A percentile compares a stretch with the other conserved stretches of the same genome.
Evolutionary conservation across 257 asterid species (phyloP).

Genomic region (Solanum medicagineum): DNA sequence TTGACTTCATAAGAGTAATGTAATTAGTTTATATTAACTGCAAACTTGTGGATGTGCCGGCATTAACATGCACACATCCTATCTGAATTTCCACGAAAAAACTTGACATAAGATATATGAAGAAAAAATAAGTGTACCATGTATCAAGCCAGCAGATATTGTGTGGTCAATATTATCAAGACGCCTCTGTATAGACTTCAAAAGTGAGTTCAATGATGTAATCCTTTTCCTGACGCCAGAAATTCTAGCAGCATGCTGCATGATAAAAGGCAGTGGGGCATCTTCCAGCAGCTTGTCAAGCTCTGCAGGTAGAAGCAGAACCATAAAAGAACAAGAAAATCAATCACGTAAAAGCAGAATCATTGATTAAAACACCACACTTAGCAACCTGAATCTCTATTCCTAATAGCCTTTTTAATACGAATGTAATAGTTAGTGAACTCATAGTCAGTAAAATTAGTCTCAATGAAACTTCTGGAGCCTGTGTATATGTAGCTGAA

Average conservation of each 20-base stretch:
- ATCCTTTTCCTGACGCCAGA: conserved; percentile 85
- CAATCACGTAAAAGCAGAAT: neutral
- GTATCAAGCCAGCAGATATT: conserved; percentile 45
- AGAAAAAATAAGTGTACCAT: conserved; percentile 27
- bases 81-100: neutral
- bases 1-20: too few species aligned
- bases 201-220: conserved; percentile 54
- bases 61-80: neutral
- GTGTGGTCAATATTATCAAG: conserved; percentile 80
- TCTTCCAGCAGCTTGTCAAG: conserved; percentile 88
- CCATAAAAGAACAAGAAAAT: neutral
- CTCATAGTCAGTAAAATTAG: neutral
- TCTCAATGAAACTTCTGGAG: neutral
- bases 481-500: neutral
- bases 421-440: neutral
- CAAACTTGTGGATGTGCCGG: too few species aligned
- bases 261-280: conserved; percentile 88
- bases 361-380: neutral
- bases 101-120: neutral
- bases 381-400: neutral
- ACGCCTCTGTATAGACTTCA: conserved; percentile 81
- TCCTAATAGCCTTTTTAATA: neutral
- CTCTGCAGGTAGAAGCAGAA: conserved; percentile 29
- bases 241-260: conserved; percentile 93
- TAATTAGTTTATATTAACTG: too few species aligned